A percentile compares a stretch with the other conserved stretches of the same genome.
phyloP scores from a whole-genome alignment of 768 basidiomycete species.

The Leucocoprinus sp. region DNA sequence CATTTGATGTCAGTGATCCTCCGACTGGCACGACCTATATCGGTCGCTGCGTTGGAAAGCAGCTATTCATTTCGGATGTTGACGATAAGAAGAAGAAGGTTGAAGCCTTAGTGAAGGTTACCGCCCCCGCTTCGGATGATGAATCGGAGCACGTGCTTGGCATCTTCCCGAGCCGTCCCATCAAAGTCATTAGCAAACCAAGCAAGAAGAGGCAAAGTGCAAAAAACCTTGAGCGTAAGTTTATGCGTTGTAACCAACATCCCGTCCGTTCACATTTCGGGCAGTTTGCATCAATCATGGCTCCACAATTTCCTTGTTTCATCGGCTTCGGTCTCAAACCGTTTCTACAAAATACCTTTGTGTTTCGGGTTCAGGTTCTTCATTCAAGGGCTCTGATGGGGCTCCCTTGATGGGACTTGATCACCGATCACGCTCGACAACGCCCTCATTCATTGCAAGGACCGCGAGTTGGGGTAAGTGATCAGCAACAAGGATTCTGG shows the following conservation, averaged over 20 bases:
- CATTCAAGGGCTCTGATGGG: conserved; percentile 91
- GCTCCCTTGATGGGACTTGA: conserved; percentile 76
- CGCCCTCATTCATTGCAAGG: conserved; percentile 82
- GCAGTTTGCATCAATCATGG: conserved; percentile 94
- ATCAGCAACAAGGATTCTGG: conserved; percentile 10
- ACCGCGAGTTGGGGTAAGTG: conserved; percentile 83
- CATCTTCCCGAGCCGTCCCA: conserved; percentile 86
- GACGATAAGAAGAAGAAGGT: conserved; percentile 96
- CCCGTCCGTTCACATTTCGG: conserved; percentile 13
- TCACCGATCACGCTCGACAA: conserved; percentile 59
- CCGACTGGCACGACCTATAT: conserved; percentile 82
- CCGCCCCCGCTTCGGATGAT: conserved; percentile 70
- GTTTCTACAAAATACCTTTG: conserved; percentile 95
- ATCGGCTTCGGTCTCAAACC: conserved; percentile 91
- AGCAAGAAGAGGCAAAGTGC: conserved; percentile 94
- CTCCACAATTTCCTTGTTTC: conserved; percentile 91
- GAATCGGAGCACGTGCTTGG: conserved; percentile 81
- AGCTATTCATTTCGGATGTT: conserved; percentile 90
- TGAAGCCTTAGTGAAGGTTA: conserved; percentile 86
- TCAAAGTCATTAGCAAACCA: conserved; percentile 97
- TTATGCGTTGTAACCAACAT: conserved; percentile 12
- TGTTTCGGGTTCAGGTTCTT: conserved; percentile 87
- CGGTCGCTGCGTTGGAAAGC: conserved; percentile 89
- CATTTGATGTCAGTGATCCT: conserved; percentile 73
- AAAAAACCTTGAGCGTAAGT: conserved; percentile 87